Conservation (phyloP, 1,139 yeast species). For the Geotrichum australiense region DNA sequence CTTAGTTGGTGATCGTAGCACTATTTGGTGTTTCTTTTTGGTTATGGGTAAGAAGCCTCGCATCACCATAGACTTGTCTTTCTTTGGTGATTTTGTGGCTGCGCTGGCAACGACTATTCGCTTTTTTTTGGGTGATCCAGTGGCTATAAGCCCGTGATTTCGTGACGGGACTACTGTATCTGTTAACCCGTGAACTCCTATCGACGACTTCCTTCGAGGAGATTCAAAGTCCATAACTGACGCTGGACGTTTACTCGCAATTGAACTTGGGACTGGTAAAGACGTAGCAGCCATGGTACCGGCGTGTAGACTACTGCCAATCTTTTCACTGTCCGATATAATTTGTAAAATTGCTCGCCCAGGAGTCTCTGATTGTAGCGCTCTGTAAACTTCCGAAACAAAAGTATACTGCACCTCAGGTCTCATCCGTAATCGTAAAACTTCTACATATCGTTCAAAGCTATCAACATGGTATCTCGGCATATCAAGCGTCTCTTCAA, state of each 20-base stretch:
- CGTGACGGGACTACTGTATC: neutral
- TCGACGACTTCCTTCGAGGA: no score
- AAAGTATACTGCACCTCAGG: no score
- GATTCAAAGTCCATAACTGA: no score
- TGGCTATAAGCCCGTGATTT: neutral
- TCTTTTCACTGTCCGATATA: slow-evolving; percentile 4
- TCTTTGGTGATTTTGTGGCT: slow-evolving; percentile 6
- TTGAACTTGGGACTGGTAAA: no score
- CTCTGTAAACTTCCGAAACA: slow-evolving; percentile 7
- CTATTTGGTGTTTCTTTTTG: slow-evolving; percentile 12
- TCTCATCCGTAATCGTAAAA: no score
- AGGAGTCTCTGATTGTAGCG: slow-evolving; percentile 3
- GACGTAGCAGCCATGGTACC: no score
- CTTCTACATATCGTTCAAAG: no score
- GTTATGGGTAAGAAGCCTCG: no score
- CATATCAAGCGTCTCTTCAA: slow-evolving; percentile 24
- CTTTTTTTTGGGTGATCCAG: neutral
- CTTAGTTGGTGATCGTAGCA: slow-evolving; percentile 22
- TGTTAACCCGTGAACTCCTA: neutral
- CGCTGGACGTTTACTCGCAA: no score
- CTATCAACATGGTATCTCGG: slow-evolving; percentile 14
- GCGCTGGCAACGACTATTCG: slow-evolving; percentile 3
- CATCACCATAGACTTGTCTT: no score
- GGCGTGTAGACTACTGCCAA: neutral
- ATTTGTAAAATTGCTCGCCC: slow-evolving; percentile 4